Base-by-base conservation (phyloP, 768 basidiomycete genomes). In the Kockovaella imperatae region DNA sequence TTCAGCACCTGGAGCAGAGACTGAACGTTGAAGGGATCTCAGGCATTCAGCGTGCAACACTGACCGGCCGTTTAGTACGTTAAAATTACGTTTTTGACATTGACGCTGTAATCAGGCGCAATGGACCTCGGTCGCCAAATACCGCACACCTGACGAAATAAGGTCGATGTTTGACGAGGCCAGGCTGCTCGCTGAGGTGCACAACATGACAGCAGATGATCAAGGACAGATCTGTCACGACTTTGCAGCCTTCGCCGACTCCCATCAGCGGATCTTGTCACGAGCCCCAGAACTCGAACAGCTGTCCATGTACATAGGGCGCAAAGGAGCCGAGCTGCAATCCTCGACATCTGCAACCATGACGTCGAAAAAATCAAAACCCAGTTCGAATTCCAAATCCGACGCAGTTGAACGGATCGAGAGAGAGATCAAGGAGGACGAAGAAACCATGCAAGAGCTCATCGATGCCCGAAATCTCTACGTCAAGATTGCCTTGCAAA, bases 181-280 rank as follows among this genome's bases (percentile, higher is more conserved):
- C 0, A 74, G 76, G 2, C 38, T 7, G 25, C 56, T 1, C 59
- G 76, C 24, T 60, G 75, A 36, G 41, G 59, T 34, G 25, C 21
- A 53, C 0, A 52, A 52, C 6, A 35, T 55, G 11, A 42, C 32
- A 3, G 25, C 42, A n/a, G 38, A 23, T 15, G 52, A 54, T 5
- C 51, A 51, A 17, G 44, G 50, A 13, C 53, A 49, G 10, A 36
- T 60, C 8, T 54, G 18, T 24, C 46, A 61, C 31, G 79, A 86
- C 58, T 96, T 81, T 65, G 95, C 93, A 0, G 76, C 78, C 21
- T 97, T 97, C 61, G 86, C 91, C 0, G 89, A 97, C 60, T 76
- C 77, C 11, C 91, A 97, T 60, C 90, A 86, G 62, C 79, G 83
- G 51, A 74, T 79, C 1, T 78, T 85, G 29, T 67, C 77, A 15